phyloP scores from a whole-genome alignment of 345 rosid species.

The Erucastrum elatum region DNA sequence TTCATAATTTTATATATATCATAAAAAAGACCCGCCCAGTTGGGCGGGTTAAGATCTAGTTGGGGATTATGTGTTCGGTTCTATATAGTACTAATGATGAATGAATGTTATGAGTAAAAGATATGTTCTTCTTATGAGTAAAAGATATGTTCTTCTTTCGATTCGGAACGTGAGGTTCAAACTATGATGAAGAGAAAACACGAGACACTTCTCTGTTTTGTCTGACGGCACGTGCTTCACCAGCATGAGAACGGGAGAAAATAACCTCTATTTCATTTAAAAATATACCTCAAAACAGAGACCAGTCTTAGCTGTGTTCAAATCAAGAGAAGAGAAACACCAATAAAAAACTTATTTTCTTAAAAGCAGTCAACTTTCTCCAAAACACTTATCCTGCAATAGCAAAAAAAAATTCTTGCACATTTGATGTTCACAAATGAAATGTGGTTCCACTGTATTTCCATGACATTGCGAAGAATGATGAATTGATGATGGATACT shows the following conservation, averaged over 20 bases:
- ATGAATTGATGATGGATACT: neutral
- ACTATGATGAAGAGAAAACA: neutral
- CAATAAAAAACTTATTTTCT: no score
- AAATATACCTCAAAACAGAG: no score
- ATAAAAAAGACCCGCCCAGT: no score
- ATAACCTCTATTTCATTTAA: neutral
- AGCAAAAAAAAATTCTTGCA: neutral
- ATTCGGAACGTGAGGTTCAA: neutral
- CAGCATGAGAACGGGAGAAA: neutral
- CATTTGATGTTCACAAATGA: neutral
- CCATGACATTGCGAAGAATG: neutral
- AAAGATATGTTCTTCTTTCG: no score
- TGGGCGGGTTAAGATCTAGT: no score
- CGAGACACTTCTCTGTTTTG: neutral
- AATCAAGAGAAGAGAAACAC: no score
- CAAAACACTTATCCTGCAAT: neutral
- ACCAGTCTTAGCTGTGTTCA: no score
- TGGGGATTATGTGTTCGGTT: slow-evolving; percentile 1
- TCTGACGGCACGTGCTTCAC: neutral
- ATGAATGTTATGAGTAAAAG: neutral
- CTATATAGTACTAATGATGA: neutral
- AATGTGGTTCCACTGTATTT: neutral
- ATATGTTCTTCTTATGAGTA: no score
- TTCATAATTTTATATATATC: no score
- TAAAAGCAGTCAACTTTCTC: neutral